phyloP scores from a whole-genome alignment of 2,329 filamentous ascomycete genomes.

The Fusarium sp. region DNA sequence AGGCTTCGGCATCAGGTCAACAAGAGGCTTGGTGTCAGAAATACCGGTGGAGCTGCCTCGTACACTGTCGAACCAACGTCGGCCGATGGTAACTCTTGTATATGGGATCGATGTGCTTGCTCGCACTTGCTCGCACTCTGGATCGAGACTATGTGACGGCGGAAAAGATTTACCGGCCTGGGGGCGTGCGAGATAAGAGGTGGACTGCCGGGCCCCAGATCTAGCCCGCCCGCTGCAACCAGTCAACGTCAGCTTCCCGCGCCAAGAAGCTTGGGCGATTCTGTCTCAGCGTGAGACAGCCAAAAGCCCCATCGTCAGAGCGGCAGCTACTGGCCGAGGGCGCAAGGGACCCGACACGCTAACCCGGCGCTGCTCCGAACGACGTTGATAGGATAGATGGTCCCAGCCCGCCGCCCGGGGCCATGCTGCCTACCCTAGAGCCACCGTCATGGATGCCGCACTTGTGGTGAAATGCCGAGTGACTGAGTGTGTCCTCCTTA shows the following conservation, averaged over 20 bases:
- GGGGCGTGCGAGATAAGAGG: slow-evolving; percentile 20
- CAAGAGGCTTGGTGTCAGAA: slow-evolving; percentile 37
- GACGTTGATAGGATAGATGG: no score
- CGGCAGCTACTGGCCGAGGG: slow-evolving; percentile 12
- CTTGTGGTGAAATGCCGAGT: no score
- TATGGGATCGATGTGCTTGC: no score
- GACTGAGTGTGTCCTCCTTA: no score
- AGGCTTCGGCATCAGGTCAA: slow-evolving; percentile 35
- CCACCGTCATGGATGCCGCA: no score
- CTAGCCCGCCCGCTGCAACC: slow-evolving; percentile 7
- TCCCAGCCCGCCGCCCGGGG: not conserved
- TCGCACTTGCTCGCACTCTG: not conserved
- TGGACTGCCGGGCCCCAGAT: not conserved
- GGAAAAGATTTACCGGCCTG: slow-evolving; percentile 38
- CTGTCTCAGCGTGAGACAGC: slow-evolving; percentile 19
- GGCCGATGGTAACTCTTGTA: not conserved
- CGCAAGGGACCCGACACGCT: not conserved
- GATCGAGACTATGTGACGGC: not conserved
- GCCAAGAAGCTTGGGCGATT: slow-evolving; percentile 32
- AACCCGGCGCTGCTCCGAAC: no score
- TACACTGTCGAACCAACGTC: slow-evolving; percentile 30
- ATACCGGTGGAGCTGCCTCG: slow-evolving; percentile 35
- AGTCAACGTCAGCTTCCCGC: slow-evolving; percentile 24
- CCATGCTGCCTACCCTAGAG: no score
- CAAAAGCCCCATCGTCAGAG: slow-evolving; percentile 14